Conservation (phyloP, 2,329 filamentous ascomycete species). For the Colletotrichum musae region DNA sequence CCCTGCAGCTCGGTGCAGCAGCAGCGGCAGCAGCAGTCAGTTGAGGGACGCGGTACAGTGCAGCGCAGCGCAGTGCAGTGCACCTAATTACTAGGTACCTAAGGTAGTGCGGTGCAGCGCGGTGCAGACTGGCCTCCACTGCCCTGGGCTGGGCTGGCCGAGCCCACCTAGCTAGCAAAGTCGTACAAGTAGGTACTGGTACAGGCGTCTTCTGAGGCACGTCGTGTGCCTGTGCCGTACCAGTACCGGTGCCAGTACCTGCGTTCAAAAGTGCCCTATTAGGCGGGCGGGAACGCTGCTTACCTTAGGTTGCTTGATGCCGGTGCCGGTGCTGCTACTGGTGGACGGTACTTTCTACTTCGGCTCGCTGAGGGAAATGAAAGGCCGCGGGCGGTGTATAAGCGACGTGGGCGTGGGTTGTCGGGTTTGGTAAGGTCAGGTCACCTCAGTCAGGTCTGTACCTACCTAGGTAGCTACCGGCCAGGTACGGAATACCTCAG, state of each 20-base stretch:
- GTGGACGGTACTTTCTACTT: conserved; percentile 22
- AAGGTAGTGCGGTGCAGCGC: not conserved
- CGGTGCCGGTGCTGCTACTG: conserved; percentile 3
- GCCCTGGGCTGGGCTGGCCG: conserved; percentile 13
- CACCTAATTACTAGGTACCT: too few relatives aligned
- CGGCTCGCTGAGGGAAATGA: conserved; percentile 7
- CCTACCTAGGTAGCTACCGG: not conserved
- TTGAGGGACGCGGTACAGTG: conserved; percentile 1
- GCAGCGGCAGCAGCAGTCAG: not conserved
- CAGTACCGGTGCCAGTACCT: conserved; percentile 24
- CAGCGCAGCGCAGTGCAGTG: not conserved
- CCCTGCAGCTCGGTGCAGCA: conserved; percentile 36
- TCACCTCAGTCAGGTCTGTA: not conserved
- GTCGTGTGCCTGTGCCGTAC: not conserved
- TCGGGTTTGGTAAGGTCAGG: conserved; percentile 9
- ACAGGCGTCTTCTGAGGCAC: not conserved
- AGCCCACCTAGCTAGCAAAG: not conserved
- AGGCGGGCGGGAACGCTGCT: conserved; percentile 14
- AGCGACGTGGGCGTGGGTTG: conserved; percentile 22
- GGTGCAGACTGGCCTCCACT: conserved; percentile 26
- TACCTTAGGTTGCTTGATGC: conserved; percentile 4
- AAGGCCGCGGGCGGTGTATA: conserved; percentile 33
- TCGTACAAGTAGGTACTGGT: not conserved
- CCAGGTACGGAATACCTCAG: too few relatives aligned
- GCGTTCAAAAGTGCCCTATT: not conserved